Base-by-base conservation (phyloP, 2,329 filamentous ascomycete species). In the Clarireedia paspali region DNA sequence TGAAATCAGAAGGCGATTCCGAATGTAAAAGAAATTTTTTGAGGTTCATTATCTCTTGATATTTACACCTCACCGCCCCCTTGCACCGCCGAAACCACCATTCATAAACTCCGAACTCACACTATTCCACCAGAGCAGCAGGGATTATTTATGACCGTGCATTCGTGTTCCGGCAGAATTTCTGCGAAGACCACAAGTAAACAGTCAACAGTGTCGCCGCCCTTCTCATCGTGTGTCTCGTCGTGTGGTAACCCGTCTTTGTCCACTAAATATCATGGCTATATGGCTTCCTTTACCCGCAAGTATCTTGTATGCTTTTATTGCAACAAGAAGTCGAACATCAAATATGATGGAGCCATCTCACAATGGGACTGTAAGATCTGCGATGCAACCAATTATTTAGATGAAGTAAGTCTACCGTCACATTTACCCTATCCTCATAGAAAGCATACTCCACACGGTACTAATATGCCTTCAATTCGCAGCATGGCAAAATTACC, bases 341-440 rank as follows among this genome's bases (percentile, higher is more conserved):
- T 81, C 55, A 75, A 72, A 61, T 84, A 80, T 64, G 79, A 83
- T 64, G 80, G 81, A 30, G 67, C 69, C 52, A 76, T 82, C 56
- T 78, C 77, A 68, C 79, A 83, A 66, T 96, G 91, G 72, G 76
- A 84, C 47, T 96, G 91, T 72, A 73, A 79, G 20, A 75, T 80
- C 59, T 99, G 94, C 75, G 88, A 94, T 65, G 88, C 91, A 17
- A 84, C 86, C 57, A 99, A 97, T 71, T 88, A 89, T 73, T 77
- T 96, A 34, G 94, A 99, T 69, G 79, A 92, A 75, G 91, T 94
- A 74, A 58, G 75, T 68, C 38, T 20, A 7, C 36, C 40, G 54
- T 49, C 20, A 15, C 30, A 34, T 10, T 34, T 3, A 12, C 10
- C 9, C 30, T 34, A 34, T 12, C 30, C 3, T 34, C 30, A 23